Conservation (phyloP, 371 early-diverging fungal species). For the Gilbertella persicaria region DNA sequence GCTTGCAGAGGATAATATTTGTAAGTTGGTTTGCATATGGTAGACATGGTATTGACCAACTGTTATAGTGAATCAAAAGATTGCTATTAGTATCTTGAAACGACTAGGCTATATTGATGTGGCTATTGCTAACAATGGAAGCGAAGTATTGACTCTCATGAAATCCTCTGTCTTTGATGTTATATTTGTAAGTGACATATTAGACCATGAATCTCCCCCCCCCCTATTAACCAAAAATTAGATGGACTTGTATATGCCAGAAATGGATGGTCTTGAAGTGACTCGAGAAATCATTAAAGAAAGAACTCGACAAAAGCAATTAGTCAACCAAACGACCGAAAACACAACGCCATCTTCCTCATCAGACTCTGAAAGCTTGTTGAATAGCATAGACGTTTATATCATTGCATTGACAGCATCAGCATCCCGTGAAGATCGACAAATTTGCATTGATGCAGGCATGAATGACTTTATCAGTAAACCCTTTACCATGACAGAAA, state of each 20-base stretch:
- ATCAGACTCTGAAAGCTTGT: conserved; percentile 3
- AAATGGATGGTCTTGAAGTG: conserved; percentile 55
- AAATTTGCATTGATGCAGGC: conserved; percentile 63
- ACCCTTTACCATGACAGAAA: conserved; percentile 57
- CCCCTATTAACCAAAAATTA: conserved; percentile 9
- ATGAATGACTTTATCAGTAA: conserved; percentile 68
- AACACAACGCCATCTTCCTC: not conserved
- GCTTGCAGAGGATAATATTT: conserved; percentile 54
- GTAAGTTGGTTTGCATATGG: conserved; percentile 18
- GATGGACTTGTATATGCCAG: conserved; percentile 59
- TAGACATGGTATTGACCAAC: not conserved
- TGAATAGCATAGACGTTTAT: conserved; percentile 52
- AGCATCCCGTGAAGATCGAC: conserved; percentile 58
- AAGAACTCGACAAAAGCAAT: conserved; percentile 8
- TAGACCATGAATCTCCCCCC: not conserved
- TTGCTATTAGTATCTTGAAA: conserved; percentile 58
- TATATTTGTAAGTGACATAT: conserved; percentile 40
- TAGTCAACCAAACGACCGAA: not conserved
- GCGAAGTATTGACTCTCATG: conserved; percentile 52
- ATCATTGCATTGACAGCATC: conserved; percentile 66
- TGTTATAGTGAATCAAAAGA: conserved; percentile 56
- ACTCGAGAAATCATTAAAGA: conserved; percentile 46
- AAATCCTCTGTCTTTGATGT: conserved; percentile 44
- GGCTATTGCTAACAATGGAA: conserved; percentile 56
- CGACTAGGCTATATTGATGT: conserved; percentile 58